phyloP scores from a whole-genome alignment of 2,329 filamentous ascomycete genomes.

The Xylariaceae sp. region DNA sequence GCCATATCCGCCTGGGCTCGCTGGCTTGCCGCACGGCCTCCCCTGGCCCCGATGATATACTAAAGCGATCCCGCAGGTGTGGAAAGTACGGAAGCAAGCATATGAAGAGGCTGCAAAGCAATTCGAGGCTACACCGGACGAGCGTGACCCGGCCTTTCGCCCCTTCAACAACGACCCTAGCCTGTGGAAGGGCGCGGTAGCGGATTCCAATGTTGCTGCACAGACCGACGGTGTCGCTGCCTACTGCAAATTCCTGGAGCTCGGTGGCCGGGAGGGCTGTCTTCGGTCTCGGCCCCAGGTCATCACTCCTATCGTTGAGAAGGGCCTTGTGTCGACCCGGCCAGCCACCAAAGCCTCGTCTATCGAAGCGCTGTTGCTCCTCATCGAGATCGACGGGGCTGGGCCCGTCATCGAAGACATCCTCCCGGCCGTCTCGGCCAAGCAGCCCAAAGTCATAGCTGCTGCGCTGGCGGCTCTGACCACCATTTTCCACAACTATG shows the following conservation, averaged over 20 bases:
- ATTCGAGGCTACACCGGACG: conserved; percentile 78
- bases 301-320: conserved; percentile 76
- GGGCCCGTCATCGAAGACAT: conserved; percentile 86
- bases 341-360: conserved; percentile 83
- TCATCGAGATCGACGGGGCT: conserved; percentile 82
- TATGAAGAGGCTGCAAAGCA: conserved; percentile 89
- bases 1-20: no score
- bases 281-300: conserved; percentile 69
- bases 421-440: conserved; percentile 44
- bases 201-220: conserved; percentile 92
- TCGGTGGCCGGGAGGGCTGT: conserved; percentile 72
- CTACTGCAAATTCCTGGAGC: conserved; percentile 88
- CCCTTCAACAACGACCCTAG: conserved; percentile 79
- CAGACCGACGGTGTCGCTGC: conserved; percentile 88
- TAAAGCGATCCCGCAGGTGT: conserved; percentile 62
- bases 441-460: conserved; percentile 29
- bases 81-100: conserved; percentile 93
- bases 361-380: conserved; percentile 77
- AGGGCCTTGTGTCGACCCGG: conserved; percentile 80
- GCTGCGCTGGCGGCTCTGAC: conserved; percentile 53
- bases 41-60: no score
- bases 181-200: conserved; percentile 87
- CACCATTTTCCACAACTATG: conserved; percentile 85
- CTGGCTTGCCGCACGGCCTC: no score
- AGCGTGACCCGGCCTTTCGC: conserved; percentile 75